Evolutionary conservation across 257 asterid species (phyloP), one percentile per base, ranked within the genome.

Genomic region (Buddleja alternifolia): DNA sequence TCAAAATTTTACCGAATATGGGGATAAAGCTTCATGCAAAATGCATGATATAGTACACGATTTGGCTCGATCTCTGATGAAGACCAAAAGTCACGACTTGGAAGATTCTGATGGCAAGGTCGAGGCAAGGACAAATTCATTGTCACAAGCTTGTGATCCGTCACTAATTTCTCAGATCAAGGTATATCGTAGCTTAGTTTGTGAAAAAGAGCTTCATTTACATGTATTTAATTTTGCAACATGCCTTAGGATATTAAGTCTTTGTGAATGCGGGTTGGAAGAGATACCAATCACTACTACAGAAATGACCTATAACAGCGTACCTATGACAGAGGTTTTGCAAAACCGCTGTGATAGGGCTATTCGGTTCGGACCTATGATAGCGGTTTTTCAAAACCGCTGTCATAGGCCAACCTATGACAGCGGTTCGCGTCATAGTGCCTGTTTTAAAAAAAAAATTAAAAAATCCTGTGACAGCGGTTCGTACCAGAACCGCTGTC

Each of bases 11-110:
- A 9, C 0, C 8, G 0, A 7, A 32, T 25, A 7, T 24, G 52
- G 10, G 19, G 9, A 8, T 40, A 8, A 1, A 37, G 6, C 12
- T 6, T 23, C 10, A 0, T 74, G 60, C 20, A 52, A 23, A 40
- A 52, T 75, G 60, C 61, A 75, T 11, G 67, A 23, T 3, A 24
- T 36, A 4, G 67, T 66, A 4, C 67, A 64, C 58, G 76, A 76
- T 41, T 70, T 76, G 29, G 52, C 73, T 67, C 69, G 2, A 14
- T 58, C 10, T 48, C 52, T 67, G 14, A 25, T 48, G 17, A 48
- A n/a, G 21, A 36, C 7, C 5, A 51, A 24, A 21, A 46, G 63
- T 2, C 25, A 15, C 7, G 11, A 29, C 20, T 8, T 4, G n/a
- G n/a, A n/a, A n/a, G n/a, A n/a, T n/a, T n/a, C n/a, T 23, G 4